Percentiles rank a stretch among this genome's conserved stretches.
These are phyloP conservation scores for Drosera capensis DNA, from an alignment of 148 eudicot genomes.

Conservation along the genomic window DNA sequence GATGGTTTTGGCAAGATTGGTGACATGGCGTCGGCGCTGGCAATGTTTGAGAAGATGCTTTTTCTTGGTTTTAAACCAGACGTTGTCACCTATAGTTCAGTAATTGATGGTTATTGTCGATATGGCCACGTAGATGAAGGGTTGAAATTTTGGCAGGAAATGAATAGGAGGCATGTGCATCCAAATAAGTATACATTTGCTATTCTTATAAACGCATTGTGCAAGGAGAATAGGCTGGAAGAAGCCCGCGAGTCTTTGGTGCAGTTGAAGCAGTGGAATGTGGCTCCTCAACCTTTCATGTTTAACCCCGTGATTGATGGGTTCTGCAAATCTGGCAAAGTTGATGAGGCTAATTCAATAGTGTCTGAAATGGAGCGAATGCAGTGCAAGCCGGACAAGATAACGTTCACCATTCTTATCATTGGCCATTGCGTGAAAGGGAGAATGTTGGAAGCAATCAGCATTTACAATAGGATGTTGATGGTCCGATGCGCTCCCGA, in stretches of 20 bases:
- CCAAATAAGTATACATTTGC: slow-evolving; percentile 63
- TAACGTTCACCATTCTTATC: slow-evolving; percentile 86
- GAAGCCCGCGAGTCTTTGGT: slow-evolving; percentile 61
- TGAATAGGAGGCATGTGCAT: slow-evolving; percentile 29
- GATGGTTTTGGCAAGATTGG: slow-evolving; percentile 72
- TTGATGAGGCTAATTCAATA: slow-evolving; percentile 66
- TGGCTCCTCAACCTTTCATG: slow-evolving; percentile 48
- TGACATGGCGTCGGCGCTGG: slow-evolving; percentile 34
- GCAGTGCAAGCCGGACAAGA: slow-evolving; percentile 58
- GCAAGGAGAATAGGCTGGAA: slow-evolving; percentile 56
- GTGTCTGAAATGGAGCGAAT: slow-evolving; percentile 67
- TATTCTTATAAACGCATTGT: slow-evolving; percentile 49
- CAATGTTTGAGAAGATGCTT: slow-evolving; percentile 49
- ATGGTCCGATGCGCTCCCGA: slow-evolving; percentile 61
- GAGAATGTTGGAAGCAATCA: slow-evolving; percentile 63
- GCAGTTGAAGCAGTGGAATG: slow-evolving; percentile 42
- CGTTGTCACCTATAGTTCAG: slow-evolving; percentile 60
- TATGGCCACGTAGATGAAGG: slow-evolving; percentile 51
- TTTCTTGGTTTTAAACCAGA: slow-evolving; percentile 49
- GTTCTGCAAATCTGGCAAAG: slow-evolving; percentile 69
- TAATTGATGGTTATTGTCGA: slow-evolving; percentile 62
- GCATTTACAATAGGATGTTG: slow-evolving; percentile 59
- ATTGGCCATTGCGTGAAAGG: slow-evolving; percentile 96
- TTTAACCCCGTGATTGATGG: slow-evolving; percentile 93
- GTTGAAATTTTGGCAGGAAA: slow-evolving; percentile 49